phyloP scores from a whole-genome alignment of 1,284 basidiomycete genomes.

The Pseudozyma flocculosa region DNA sequence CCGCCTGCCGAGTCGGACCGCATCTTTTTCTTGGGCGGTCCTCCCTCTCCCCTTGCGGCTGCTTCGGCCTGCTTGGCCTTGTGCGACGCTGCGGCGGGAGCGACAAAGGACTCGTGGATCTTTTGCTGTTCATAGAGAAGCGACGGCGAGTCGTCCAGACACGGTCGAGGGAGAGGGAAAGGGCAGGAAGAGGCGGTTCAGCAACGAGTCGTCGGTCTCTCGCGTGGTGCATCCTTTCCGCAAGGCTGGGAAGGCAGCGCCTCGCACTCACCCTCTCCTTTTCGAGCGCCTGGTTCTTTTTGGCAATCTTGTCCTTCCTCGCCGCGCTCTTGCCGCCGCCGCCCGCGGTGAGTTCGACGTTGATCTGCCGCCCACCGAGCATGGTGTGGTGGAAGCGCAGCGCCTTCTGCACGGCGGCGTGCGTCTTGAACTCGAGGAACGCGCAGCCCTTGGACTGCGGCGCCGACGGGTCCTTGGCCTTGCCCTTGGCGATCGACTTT shows the following conservation, averaged over 20 bases:
- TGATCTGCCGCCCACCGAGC: constrained; percentile 53
- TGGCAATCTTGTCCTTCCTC: constrained; percentile 51
- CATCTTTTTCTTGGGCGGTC: constrained; percentile 11
- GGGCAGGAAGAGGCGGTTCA: too few relatives aligned
- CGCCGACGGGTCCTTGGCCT: constrained; percentile 45
- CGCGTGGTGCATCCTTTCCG: too few relatives aligned
- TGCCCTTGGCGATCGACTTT: constrained; percentile 56
- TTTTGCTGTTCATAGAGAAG: constrained; percentile 28
- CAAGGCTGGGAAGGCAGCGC: too few relatives aligned
- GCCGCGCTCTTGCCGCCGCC: constrained; percentile 50
- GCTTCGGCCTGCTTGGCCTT: constrained; percentile 23
- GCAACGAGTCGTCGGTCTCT: too few relatives aligned
- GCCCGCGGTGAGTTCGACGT: constrained; percentile 56
- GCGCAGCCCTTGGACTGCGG: constrained; percentile 52
- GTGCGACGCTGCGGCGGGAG: constrained; percentile 42
- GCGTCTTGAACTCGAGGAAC: constrained; percentile 50
- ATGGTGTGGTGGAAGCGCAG: constrained; percentile 55
- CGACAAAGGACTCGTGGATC: constrained; percentile 51
- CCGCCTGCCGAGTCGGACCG: constrained; percentile 1
- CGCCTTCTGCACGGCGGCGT: constrained; percentile 46
- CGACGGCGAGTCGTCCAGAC: too few relatives aligned
- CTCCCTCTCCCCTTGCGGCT: constrained; percentile 4
- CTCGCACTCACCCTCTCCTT: constrained; percentile 32
- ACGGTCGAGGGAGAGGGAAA: too few relatives aligned
- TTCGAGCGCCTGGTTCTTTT: constrained; percentile 50